Conservation (phyloP, 2,329 filamentous ascomycete genomes). For the Arthrocladium fulminans region DNA sequence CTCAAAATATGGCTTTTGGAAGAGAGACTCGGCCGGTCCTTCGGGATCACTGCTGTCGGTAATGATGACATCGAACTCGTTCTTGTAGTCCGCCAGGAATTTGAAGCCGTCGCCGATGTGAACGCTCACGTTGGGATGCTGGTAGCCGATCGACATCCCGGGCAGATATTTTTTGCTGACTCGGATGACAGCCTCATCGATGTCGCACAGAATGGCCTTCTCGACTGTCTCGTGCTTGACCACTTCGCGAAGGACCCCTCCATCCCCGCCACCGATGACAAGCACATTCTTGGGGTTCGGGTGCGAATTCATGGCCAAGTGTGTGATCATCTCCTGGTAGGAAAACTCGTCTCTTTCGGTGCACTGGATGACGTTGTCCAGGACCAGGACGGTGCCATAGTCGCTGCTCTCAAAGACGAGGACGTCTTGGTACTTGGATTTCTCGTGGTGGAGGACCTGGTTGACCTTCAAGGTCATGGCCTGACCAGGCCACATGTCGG, state of each 20-base stretch:
- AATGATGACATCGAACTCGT: slow-evolving; percentile 98
- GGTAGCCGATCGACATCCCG: slow-evolving; percentile 83
- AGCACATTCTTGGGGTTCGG: slow-evolving; percentile 97
- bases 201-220: slow-evolving; percentile 94
- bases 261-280: slow-evolving; percentile 95
- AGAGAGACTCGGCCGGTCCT: slow-evolving; percentile 88
- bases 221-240: slow-evolving; percentile 98
- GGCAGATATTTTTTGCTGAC: slow-evolving; percentile 98
- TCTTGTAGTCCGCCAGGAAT: slow-evolving; percentile 93
- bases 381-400: slow-evolving; percentile 89
- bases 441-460: slow-evolving; percentile 97
- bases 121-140: slow-evolving; percentile 85
- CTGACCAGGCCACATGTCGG: slow-evolving; percentile 97
- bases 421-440: slow-evolving; percentile 98
- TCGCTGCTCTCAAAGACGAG: slow-evolving; percentile 97
- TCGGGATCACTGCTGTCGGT: slow-evolving; percentile 97
- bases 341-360: slow-evolving; percentile 98
- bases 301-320: slow-evolving; percentile 97
- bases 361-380: slow-evolving; percentile 98
- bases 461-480: slow-evolving; percentile 98
- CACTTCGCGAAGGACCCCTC: slow-evolving; percentile 93
- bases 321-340: slow-evolving; percentile 98
- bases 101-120: slow-evolving; percentile 98
- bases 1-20: slow-evolving; percentile 98
- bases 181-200: slow-evolving; percentile 97